Percentiles rank a stretch among this genome's conserved stretches.
Conservation (phyloP, 768 basidiomycete genomes). For the Dictyophora rubrovolvata region DNA sequence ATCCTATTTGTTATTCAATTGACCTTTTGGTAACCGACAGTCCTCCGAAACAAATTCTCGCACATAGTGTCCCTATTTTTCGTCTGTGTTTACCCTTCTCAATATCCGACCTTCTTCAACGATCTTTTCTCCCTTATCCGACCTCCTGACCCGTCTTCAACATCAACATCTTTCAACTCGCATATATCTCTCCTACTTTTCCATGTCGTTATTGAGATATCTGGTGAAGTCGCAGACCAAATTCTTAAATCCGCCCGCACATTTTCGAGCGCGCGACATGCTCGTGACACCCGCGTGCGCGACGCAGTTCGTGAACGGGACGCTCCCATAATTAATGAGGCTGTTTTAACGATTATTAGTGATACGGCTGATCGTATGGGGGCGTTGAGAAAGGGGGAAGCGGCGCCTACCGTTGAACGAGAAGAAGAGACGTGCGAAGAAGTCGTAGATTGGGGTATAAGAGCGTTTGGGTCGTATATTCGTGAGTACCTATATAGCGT, state of each 20-base stretch:
- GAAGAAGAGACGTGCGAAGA: slow-evolving; percentile 57
- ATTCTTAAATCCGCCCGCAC: slow-evolving; percentile 80
- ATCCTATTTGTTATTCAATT: not conserved
- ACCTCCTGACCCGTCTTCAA: slow-evolving; percentile 20
- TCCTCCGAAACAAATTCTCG: slow-evolving; percentile 90
- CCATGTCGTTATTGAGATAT: slow-evolving; percentile 88
- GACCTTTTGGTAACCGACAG: slow-evolving; percentile 29
- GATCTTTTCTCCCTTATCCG: slow-evolving; percentile 68
- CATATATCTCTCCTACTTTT: slow-evolving; percentile 85
- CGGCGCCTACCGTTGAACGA: slow-evolving; percentile 31
- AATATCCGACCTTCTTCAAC: slow-evolving; percentile 80
- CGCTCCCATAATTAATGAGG: slow-evolving; percentile 76
- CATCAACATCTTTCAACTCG: slow-evolving; percentile 53
- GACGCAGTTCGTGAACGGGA: slow-evolving; percentile 88
- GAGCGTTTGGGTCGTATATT: slow-evolving; percentile 88
- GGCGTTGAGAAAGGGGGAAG: slow-evolving; percentile 37
- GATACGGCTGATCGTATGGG: slow-evolving; percentile 56
- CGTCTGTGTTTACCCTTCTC: slow-evolving; percentile 74
- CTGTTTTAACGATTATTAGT: slow-evolving; percentile 73
- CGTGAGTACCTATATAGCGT: slow-evolving; percentile 44
- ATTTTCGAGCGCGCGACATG: slow-evolving; percentile 59
- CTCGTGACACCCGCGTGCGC: slow-evolving; percentile 74
- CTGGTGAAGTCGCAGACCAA: slow-evolving; percentile 94
- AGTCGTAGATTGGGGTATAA: slow-evolving; percentile 84
- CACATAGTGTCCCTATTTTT: slow-evolving; percentile 86